Evolutionary conservation across 371 early-diverging fungal species (phyloP).

Genomic region (Haplosporangium sp.): DNA sequence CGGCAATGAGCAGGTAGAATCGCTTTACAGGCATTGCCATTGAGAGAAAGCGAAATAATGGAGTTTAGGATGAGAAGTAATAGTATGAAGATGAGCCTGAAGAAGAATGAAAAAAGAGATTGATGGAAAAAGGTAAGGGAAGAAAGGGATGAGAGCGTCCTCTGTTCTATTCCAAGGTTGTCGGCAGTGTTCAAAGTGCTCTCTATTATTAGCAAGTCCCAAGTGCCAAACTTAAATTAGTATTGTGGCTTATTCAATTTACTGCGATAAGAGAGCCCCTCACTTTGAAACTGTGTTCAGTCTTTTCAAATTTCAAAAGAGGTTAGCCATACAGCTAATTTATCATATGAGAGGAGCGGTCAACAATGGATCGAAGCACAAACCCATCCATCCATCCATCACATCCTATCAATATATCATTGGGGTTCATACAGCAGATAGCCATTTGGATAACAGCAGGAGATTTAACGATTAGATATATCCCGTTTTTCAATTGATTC

Average conservation of each 20-base stretch:
- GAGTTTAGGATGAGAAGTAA: background rate
- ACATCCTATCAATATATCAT: background rate
- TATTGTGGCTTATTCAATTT: conserved; percentile 2
- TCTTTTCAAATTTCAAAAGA: conserved; percentile 55
- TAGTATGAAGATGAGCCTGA: background rate
- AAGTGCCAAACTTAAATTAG: too few relatives aligned
- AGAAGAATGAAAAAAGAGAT: background rate
- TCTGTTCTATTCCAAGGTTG: too few relatives aligned
- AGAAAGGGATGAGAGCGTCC: background rate
- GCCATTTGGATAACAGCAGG: too few relatives aligned
- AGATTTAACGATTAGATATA: too few relatives aligned
- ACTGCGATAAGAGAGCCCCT: background rate
- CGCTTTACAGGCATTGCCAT: conserved; percentile 23
- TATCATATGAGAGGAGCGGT: background rate
- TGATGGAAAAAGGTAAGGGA: conserved; percentile 1
- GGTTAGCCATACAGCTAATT: conserved; percentile 18
- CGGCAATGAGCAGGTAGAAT: conserved; percentile 24
- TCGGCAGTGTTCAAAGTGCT: too few relatives aligned
- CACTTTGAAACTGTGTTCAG: conserved; percentile 13
- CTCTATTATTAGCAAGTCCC: too few relatives aligned
- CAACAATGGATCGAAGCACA: background rate
- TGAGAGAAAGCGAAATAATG: background rate
- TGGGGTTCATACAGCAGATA: background rate
- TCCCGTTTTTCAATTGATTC: too few relatives aligned
- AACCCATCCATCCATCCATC: conserved; percentile 27